Percentiles rank a stretch among this genome's conserved stretches.
phyloP scores from a whole-genome alignment of 805 yeast species.

The Ogataea wickerhamii region DNA sequence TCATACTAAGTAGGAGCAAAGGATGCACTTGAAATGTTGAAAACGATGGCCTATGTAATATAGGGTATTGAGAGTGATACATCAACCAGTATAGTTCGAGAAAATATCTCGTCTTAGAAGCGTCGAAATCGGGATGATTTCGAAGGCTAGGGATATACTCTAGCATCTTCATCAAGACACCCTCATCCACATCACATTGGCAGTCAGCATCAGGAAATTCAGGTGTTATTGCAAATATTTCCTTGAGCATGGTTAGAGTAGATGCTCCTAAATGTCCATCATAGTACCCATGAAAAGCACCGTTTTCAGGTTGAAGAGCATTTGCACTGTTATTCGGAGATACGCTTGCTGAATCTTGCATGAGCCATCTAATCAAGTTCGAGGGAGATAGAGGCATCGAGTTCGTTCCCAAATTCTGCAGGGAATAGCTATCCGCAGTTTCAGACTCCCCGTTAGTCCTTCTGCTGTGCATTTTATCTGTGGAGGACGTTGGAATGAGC shows the following conservation, averaged over 20 bases:
- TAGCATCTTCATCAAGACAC: slow-evolving; percentile 14
- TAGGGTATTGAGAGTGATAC: slow-evolving; percentile 53
- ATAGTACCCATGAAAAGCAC: slow-evolving; percentile 16
- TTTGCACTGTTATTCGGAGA: slow-evolving; percentile 12
- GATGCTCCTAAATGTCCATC: slow-evolving; percentile 20
- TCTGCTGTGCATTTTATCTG: not conserved
- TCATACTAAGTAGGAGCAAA: slow-evolving; percentile 50
- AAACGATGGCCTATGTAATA: slow-evolving; percentile 47
- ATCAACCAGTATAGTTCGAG: slow-evolving; percentile 46
- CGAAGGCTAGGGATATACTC: slow-evolving; percentile 18
- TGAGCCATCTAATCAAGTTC: slow-evolving; percentile 19
- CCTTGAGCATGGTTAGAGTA: slow-evolving; percentile 20
- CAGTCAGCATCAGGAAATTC: slow-evolving; percentile 22
- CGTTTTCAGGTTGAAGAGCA: slow-evolving; percentile 11
- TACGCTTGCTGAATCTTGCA: slow-evolving; percentile 12
- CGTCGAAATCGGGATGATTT: slow-evolving; percentile 20
- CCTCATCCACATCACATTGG: slow-evolving; percentile 20
- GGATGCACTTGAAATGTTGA: slow-evolving; percentile 49
- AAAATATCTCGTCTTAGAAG: slow-evolving; percentile 18
- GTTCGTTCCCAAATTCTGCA: slow-evolving; percentile 1
- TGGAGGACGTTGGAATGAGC: slow-evolving; percentile 1
- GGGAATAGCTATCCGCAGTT: not conserved
- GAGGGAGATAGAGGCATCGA: slow-evolving; percentile 13
- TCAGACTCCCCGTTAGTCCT: not conserved
- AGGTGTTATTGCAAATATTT: slow-evolving; percentile 23